phyloP scores from a whole-genome alignment of 164 flowering plant genomes.

The Vitis labrusca region DNA sequence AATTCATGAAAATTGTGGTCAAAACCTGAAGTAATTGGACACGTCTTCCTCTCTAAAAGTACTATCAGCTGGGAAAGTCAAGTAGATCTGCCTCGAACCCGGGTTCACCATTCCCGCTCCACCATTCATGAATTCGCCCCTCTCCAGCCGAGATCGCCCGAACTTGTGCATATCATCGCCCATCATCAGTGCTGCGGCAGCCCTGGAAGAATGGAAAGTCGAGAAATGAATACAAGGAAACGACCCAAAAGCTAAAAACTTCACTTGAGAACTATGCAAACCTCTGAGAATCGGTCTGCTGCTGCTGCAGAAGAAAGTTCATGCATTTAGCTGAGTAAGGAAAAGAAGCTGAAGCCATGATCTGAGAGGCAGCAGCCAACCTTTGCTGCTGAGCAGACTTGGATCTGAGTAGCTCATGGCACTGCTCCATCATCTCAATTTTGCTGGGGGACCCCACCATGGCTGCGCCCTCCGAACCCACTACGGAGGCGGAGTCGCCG shows the following conservation, averaged over 20 bases:
- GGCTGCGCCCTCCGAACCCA: conserved; percentile 3
- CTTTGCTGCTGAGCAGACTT: conserved; percentile 56
- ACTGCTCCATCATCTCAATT: conserved; percentile 59
- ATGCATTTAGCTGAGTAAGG: conserved; percentile 50
- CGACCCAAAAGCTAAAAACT: not conserved
- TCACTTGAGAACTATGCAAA: conserved; percentile 1
- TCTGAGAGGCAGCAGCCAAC: conserved; percentile 44
- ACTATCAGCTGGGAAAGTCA: conserved; percentile 75
- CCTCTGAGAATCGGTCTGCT: conserved; percentile 48
- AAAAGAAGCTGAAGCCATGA: conserved; percentile 42
- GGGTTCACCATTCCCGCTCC: conserved; percentile 35
- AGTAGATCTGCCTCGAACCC: conserved; percentile 64
- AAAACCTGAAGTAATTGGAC: conserved; percentile 62
- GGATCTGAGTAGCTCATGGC: conserved; percentile 67
- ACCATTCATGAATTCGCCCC: conserved; percentile 38
- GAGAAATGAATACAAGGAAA: not conserved
- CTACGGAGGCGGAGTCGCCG: conserved; percentile 33
- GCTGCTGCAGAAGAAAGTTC: conserved; percentile 43
- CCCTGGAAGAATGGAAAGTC: conserved; percentile 7
- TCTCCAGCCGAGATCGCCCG: conserved; percentile 34
- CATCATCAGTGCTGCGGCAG: conserved; percentile 47
- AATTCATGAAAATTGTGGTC: not conserved
- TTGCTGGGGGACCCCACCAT: conserved; percentile 49
- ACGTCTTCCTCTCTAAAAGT: conserved; percentile 74
- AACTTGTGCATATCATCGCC: conserved; percentile 46